Evolutionary conservation across 73 alveolate genomes (phyloP).

Genomic region (Tetrahymena elliotti): DNA sequence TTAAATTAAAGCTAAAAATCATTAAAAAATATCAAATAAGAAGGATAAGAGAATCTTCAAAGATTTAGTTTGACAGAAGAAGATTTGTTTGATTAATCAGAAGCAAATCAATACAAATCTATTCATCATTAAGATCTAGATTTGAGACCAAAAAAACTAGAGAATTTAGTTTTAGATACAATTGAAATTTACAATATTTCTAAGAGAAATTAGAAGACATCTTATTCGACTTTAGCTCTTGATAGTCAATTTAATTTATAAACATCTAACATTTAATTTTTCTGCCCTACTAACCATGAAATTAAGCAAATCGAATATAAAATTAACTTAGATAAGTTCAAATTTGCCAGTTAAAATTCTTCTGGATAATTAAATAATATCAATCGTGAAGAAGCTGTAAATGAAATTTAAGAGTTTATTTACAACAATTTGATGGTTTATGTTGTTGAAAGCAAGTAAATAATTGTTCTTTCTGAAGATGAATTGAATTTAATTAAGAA

Average conservation of each 20-base stretch:
- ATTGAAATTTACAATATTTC: background rate
- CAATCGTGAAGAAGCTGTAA: background rate
- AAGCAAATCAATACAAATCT: background rate
- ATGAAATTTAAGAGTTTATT: background rate
- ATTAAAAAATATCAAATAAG: background rate
- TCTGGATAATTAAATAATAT: background rate
- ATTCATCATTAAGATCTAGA: background rate
- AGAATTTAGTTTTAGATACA: background rate
- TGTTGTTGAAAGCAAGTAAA: background rate
- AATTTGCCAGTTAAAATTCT: background rate
- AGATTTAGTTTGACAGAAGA: background rate
- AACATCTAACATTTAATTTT: background rate
- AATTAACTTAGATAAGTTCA: background rate
- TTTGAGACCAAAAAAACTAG: background rate
- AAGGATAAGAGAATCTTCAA: background rate
- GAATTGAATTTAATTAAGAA: background rate
- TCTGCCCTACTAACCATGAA: background rate
- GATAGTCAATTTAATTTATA: background rate
- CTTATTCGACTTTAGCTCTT: background rate
- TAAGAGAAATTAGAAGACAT: background rate
- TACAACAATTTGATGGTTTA: background rate
- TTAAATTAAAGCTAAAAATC: background rate
- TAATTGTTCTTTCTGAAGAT: background rate
- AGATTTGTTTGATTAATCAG: background rate
- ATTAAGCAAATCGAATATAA: background rate